Percentiles rank a stretch among this genome's conserved stretches.
These are phyloP conservation scores for Trichoderma gamsii DNA, from an alignment of 495 filamentous ascomycete species.

Conservation along the genomic window DNA sequence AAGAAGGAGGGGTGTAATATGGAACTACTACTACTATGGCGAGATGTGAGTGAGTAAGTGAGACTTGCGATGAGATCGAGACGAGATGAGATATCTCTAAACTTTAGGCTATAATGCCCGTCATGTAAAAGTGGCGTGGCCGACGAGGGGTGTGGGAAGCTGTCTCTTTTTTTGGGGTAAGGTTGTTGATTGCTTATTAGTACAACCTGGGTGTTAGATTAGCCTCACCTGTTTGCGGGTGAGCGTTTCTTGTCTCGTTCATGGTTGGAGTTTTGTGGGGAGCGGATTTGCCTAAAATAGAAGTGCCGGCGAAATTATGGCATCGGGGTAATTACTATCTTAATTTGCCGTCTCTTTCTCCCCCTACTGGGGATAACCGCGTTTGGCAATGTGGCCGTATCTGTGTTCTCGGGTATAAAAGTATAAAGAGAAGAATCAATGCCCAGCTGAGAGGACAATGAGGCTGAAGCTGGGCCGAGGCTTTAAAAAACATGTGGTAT, in stretches of 20 bases:
- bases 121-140: neutral
- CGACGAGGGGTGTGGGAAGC: neutral
- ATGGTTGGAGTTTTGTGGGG: neutral
- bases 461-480: too few species aligned
- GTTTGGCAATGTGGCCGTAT: too few species aligned
- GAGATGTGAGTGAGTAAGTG: neutral
- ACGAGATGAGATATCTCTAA: neutral
- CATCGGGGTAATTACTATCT: too few species aligned
- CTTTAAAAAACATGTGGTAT: too few species aligned
- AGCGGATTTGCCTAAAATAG: conserved; percentile 11
- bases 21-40: neutral
- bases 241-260: neutral
- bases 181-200: neutral
- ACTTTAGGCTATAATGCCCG: neutral
- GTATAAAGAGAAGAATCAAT: too few species aligned
- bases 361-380: too few species aligned
- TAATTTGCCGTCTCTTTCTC: too few species aligned
- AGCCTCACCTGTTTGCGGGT: neutral
- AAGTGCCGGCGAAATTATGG: neutral
- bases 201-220: too few species aligned
- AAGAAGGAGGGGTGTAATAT: neutral
- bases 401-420: too few species aligned
- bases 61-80: neutral
- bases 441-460: too few species aligned
- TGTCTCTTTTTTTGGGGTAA: neutral